Percentiles rank a stretch among this genome's conserved stretches.
These are phyloP conservation scores for Leishmania tropica DNA, from an alignment of 208 protist genomes.

Conservation along the genomic window DNA sequence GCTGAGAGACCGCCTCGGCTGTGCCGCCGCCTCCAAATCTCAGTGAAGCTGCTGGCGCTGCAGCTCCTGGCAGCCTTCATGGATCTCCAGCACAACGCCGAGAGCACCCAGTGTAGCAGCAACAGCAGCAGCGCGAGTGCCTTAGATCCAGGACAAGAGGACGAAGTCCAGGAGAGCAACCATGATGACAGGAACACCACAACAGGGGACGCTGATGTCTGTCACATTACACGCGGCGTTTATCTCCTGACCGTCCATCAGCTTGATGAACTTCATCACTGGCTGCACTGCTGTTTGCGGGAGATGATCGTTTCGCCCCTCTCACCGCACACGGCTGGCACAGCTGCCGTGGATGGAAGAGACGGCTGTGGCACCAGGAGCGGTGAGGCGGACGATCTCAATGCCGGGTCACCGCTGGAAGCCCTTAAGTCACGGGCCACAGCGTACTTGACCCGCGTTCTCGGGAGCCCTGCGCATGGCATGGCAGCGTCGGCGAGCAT, in stretches of 20 bases:
- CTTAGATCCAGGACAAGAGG: background rate
- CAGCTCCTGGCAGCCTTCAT: slow-evolving; percentile 14
- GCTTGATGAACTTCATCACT: slow-evolving; percentile 11
- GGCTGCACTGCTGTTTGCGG: slow-evolving; percentile 7
- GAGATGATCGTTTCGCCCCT: background rate
- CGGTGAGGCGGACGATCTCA: background rate
- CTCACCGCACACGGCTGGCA: background rate
- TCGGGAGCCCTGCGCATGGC: background rate
- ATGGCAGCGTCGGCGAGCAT: background rate
- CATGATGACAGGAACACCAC: background rate
- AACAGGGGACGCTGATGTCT: background rate
- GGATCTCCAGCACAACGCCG: slow-evolving; percentile 6
- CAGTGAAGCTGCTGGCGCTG: slow-evolving; percentile 29
- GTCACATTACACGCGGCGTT: background rate
- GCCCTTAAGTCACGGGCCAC: slow-evolving; percentile 12
- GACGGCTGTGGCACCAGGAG: background rate
- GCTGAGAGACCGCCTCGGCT: background rate
- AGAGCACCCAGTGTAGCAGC: slow-evolving; percentile 6
- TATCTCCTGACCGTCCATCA: slow-evolving; percentile 4
- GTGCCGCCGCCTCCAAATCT: slow-evolving; percentile 15
- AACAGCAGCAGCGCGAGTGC: slow-evolving; percentile 8
- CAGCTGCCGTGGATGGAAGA: background rate
- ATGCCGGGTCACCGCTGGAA: background rate
- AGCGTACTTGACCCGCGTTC: slow-evolving; percentile 2
- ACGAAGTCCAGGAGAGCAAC: background rate